These are phyloP conservation scores for Salix caprea DNA, from an alignment of 345 rosid genomes.

Conservation along the genomic window DNA sequence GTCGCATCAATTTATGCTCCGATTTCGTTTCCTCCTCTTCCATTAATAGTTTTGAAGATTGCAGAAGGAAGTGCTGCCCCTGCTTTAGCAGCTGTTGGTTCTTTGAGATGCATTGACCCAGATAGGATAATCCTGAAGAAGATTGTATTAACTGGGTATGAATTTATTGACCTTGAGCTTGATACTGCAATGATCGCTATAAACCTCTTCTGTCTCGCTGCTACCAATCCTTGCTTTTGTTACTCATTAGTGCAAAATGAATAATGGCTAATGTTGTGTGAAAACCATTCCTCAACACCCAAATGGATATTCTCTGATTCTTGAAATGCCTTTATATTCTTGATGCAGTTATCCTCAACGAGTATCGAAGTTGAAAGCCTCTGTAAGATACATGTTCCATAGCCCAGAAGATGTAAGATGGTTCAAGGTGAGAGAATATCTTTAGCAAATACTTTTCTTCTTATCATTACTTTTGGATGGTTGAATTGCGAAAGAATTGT, in stretches of 20 bases:
- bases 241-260: background rate
- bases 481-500: background rate
- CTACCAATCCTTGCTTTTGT: background rate
- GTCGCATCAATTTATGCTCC: slow-evolving; percentile 86
- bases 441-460: background rate
- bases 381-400: slow-evolving; percentile 86
- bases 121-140: slow-evolving; percentile 78
- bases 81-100: slow-evolving; percentile 81
- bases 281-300: background rate
- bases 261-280: background rate
- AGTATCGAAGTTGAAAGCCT: slow-evolving; percentile 76
- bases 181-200: background rate
- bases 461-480: background rate
- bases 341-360: slow-evolving; percentile 85
- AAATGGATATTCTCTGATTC: background rate
- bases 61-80: slow-evolving; percentile 42
- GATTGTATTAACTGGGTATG: slow-evolving; percentile 90
- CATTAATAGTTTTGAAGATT: slow-evolving; percentile 69
- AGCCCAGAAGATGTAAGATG: slow-evolving; percentile 93
- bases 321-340: background rate
- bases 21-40: slow-evolving; percentile 77
- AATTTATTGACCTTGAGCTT: background rate
- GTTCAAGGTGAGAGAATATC: slow-evolving; percentile 65
- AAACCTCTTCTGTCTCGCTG: background rate
- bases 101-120: slow-evolving; percentile 75